Percentiles rank a stretch among this genome's conserved stretches.
phyloP scores from a whole-genome alignment of 139 green algal species.

The Edaphochlamys debaryana region DNA sequence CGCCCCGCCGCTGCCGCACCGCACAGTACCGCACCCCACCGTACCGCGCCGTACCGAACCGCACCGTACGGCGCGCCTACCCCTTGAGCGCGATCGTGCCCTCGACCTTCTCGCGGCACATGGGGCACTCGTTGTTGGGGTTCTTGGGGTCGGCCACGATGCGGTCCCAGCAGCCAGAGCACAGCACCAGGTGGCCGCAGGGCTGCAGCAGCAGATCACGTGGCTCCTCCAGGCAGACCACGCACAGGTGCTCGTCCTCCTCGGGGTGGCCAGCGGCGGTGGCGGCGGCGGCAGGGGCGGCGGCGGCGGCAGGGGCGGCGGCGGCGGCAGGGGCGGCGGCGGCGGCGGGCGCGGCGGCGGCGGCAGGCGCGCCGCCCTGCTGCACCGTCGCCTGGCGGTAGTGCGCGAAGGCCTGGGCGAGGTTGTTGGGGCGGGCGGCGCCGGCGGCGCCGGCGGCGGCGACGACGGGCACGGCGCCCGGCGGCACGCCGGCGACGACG shows the following conservation, averaged over 20 bases:
- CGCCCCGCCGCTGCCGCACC: too few relatives aligned
- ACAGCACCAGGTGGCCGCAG: conserved; percentile 49
- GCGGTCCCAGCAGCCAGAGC: conserved; percentile 1
- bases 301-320: too few relatives aligned
- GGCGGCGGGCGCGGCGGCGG: too few relatives aligned
- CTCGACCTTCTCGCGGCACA: conserved; percentile 7
- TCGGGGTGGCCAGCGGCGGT: not conserved
- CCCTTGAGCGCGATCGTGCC: not conserved
- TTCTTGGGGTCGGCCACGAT: not conserved
- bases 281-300: too few relatives aligned
- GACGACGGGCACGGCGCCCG: not conserved
- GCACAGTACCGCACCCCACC: too few relatives aligned
- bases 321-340: too few relatives aligned
- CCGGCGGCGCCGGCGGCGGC: not conserved
- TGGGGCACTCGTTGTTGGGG: conserved; percentile 32
- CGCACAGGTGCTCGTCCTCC: conserved; percentile 37
- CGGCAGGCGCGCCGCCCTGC: too few relatives aligned
- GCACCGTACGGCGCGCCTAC: too few relatives aligned
- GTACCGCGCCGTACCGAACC: too few relatives aligned
- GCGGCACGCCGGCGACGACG: not conserved
- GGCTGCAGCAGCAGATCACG: conserved; percentile 41
- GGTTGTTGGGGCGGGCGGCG: not conserved
- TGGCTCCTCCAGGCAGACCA: conserved; percentile 36
- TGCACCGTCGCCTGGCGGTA: too few relatives aligned
- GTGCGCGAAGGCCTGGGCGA: too few relatives aligned